A percentile compares a stretch with the other conserved stretches of the same genome.
Evolutionary conservation across 306 rosid genomes (phyloP).

Genomic region (Medicago lupulina): DNA sequence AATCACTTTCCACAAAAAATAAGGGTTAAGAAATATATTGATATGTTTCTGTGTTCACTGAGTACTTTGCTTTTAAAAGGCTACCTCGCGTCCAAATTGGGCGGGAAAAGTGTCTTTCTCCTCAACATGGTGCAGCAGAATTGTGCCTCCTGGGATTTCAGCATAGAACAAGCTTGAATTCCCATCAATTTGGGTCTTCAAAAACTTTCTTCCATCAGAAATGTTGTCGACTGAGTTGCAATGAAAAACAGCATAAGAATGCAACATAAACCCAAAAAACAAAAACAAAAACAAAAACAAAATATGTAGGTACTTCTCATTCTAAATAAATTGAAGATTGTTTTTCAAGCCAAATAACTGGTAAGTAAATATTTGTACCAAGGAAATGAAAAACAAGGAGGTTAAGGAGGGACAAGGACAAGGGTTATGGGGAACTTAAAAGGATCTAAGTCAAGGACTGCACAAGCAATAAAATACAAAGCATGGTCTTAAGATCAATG

Average conservation of each 20-base stretch:
- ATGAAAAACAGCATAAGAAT: slow-evolving; percentile 43
- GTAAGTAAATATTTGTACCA: slow-evolving; percentile 32
- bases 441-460: slow-evolving; percentile 19
- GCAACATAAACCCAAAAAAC: slow-evolving; percentile 28
- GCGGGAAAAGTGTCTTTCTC: slow-evolving; percentile 79
- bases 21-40: slow-evolving; percentile 9
- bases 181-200: slow-evolving; percentile 70
- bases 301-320: background rate
- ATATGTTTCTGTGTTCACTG: slow-evolving; percentile 5
- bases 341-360: slow-evolving; percentile 37
- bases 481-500: slow-evolving; percentile 37
- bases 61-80: slow-evolving; percentile 29
- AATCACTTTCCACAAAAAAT: slow-evolving; percentile 3
- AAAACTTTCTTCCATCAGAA: slow-evolving; percentile 74
- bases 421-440: too few species aligned
- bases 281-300: background rate
- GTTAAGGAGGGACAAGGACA: background rate
- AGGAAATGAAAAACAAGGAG: slow-evolving; percentile 35
- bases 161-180: slow-evolving; percentile 80
- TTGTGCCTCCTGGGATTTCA: slow-evolving; percentile 76
- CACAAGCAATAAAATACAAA: slow-evolving; percentile 24
- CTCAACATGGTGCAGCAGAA: slow-evolving; percentile 69
- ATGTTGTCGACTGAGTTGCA: slow-evolving; percentile 60
- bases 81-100: slow-evolving; percentile 99
- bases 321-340: slow-evolving; percentile 20